Evolutionary conservation across 2,329 filamentous ascomycete genomes (phyloP), one percentile per base, ranked within the genome.

Genomic region (Exutisphaerella laricina): DNA sequence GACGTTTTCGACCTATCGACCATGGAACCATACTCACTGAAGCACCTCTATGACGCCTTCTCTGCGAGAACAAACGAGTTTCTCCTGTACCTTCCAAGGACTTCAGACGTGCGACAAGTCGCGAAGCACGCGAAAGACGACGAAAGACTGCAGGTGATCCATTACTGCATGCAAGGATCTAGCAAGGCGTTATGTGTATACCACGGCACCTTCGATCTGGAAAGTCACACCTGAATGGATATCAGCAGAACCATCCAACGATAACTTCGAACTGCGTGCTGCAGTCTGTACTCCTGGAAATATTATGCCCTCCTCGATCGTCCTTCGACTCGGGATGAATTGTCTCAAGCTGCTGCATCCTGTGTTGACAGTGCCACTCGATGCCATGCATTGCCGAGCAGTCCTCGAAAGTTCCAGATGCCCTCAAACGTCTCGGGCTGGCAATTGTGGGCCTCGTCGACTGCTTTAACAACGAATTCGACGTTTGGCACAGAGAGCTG

Each of bases 131-230:
- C 43, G n/a, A 46, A 50, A 34, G 46, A 51, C 3, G 63, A 68
- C 4, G 69, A 70, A 43, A 85, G 84, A 66, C 71, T 87, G 13
- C 79, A 84, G 32, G 81, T 90, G 18, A 79, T 86, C 36, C 92
- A 98, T 68, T 97, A 97, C 62, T 95, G 89, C 60, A 86, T 94
- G 70, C 75, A 85, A 56, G 88, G 88, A 9, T 85, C 85, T 5
- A 96, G 89, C 65, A 96, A 96, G 67, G 78, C 77, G 16, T 60
- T 82, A 20, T 80, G 77, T 63, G 71, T 74, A 16, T 82, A 74
- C 54, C 75, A 77, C 53, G 78, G 78, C 4, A 66, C 69, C 8
- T 78, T 77, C 41, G 57, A 21, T 6, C 12, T 21, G 14, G 25
- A 32, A 5, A n/a, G 17, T 6, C 12, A 8, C 3, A 10, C 29